Evolutionary conservation across 176 grass and related monocot species (phyloP).

Genomic region (Oryza meridionalis): DNA sequence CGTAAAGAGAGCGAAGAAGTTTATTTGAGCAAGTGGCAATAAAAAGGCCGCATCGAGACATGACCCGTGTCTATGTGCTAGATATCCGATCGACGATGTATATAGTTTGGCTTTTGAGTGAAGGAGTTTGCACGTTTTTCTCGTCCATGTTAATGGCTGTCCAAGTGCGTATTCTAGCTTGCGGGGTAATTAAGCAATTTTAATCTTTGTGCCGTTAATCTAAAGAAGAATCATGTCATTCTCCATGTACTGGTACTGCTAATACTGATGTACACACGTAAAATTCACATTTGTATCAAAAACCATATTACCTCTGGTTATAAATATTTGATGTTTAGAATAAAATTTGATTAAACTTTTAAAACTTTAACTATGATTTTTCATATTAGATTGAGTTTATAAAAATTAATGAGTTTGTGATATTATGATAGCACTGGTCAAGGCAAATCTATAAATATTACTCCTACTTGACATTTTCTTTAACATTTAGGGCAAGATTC

Average conservation of each 20-base stretch:
- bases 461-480: too few relatives aligned
- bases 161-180: background rate
- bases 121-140: background rate
- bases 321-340: too few relatives aligned
- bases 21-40: slow-evolving; percentile 38
- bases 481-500: too few relatives aligned
- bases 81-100: background rate
- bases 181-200: background rate
- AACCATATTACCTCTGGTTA: too few relatives aligned
- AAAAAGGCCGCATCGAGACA: slow-evolving; percentile 34
- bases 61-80: slow-evolving; percentile 14
- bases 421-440: too few relatives aligned
- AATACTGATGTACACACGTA: background rate
- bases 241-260: background rate
- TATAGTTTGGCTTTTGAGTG: background rate
- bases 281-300: background rate
- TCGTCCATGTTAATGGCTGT: background rate
- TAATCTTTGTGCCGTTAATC: background rate
- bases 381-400: too few relatives aligned
- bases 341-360: too few relatives aligned
- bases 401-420: too few relatives aligned
- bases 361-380: too few relatives aligned
- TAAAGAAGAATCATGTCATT: background rate
- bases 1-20: background rate
- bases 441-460: too few relatives aligned